Conservation (phyloP, 495 filamentous ascomycete species). For the Mycothermus thermophilus region DNA sequence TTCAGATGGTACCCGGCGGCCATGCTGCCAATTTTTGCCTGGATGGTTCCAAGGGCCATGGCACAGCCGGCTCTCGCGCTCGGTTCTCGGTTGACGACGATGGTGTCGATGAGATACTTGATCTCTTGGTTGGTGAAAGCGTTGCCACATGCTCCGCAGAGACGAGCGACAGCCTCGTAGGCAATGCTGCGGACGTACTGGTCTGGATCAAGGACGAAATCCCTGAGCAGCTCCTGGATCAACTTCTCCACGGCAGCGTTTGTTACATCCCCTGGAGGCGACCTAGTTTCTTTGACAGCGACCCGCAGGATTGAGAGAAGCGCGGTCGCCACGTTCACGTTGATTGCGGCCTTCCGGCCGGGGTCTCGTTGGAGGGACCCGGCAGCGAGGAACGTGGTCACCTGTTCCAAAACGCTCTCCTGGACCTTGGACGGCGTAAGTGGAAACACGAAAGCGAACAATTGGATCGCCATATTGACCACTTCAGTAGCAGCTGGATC, state of each 20-base stretch:
- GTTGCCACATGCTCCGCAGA: slow-evolving; percentile 83
- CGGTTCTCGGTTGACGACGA: slow-evolving; percentile 84
- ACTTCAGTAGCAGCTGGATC: slow-evolving; percentile 86
- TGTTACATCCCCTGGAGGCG: slow-evolving; percentile 58
- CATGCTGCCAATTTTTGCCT: slow-evolving; percentile 93
- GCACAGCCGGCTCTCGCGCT: slow-evolving; percentile 89
- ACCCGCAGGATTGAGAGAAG: slow-evolving; percentile 71
- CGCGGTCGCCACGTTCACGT: slow-evolving; percentile 76
- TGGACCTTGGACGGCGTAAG: slow-evolving; percentile 82
- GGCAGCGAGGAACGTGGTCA: slow-evolving; percentile 72
- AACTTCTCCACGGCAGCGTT: slow-evolving; percentile 69
- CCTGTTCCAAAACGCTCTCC: slow-evolving; percentile 86
- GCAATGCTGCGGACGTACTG: slow-evolving; percentile 74
- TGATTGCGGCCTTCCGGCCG: slow-evolving; percentile 76
- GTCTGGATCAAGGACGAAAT: slow-evolving; percentile 68
- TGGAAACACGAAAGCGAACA: slow-evolving; percentile 83
- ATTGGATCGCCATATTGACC: slow-evolving; percentile 79
- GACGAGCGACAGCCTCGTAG: slow-evolving; percentile 73
- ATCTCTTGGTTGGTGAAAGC: slow-evolving; percentile 77
- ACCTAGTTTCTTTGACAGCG: slow-evolving; percentile 62
- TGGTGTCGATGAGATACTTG: slow-evolving; percentile 82
- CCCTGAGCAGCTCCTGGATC: slow-evolving; percentile 70
- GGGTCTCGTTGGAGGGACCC: slow-evolving; percentile 69
- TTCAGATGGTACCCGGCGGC: slow-evolving; percentile 95
- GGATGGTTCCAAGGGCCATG: slow-evolving; percentile 82